These are phyloP conservation scores for Salix dunnii DNA, from an alignment of 345 rosid species.

Conservation along the genomic window DNA sequence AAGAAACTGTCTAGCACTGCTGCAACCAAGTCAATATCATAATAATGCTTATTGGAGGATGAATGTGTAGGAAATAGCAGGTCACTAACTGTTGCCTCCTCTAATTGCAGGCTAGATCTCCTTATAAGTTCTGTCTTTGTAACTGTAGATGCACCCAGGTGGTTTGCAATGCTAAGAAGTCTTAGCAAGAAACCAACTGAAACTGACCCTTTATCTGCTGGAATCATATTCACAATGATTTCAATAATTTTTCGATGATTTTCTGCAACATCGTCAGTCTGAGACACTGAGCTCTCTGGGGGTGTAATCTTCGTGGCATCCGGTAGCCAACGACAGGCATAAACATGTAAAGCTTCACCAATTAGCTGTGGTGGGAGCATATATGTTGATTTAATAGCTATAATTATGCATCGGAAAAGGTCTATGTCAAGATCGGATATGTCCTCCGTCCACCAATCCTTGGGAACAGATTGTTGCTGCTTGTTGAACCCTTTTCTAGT, in stretches of 20 bases:
- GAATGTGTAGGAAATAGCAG: constrained; percentile 59
- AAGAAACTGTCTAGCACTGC: constrained; percentile 62
- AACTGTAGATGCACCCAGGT: constrained; percentile 59
- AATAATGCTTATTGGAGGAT: constrained; percentile 38
- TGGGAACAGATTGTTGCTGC: constrained; percentile 63
- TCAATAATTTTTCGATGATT: constrained; percentile 61
- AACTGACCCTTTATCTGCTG: constrained; percentile 79
- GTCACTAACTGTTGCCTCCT: constrained; percentile 65
- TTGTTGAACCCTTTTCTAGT: constrained; percentile 69
- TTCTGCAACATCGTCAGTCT: constrained; percentile 38
- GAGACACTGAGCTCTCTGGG: constrained; percentile 41
- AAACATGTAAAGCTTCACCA: constrained; percentile 92
- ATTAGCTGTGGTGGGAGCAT: constrained; percentile 71
- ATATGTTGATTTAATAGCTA: constrained; percentile 61
- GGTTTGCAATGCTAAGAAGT: constrained; percentile 68
- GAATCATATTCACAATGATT: constrained; percentile 72
- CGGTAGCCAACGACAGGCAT: constrained; percentile 88
- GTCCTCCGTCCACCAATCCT: constrained; percentile 99
- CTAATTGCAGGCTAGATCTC: constrained; percentile 70
- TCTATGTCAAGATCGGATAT: constrained; percentile 85
- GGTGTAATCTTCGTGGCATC: constrained; percentile 42
- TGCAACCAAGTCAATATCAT: constrained; percentile 67
- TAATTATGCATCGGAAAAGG: constrained; percentile 69
- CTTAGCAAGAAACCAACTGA: constrained; percentile 75
- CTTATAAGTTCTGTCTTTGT: constrained; percentile 76